phyloP scores from a whole-genome alignment of 2,329 filamentous ascomycete species.

The Scortechinia acanthostroma region DNA sequence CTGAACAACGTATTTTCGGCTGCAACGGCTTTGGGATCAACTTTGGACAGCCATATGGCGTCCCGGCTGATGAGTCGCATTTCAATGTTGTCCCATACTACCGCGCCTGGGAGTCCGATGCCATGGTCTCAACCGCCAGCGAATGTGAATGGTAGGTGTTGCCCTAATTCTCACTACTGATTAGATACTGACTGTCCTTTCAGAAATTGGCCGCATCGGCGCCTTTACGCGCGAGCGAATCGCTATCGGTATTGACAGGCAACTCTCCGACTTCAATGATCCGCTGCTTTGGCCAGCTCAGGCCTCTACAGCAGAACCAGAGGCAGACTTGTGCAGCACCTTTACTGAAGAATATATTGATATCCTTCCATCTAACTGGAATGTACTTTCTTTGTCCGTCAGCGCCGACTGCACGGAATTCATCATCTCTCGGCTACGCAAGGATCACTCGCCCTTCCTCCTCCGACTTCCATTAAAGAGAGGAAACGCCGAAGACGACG shows the following conservation, averaged over 20 bases:
- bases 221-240: background rate
- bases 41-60: background rate
- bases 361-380: conserved; percentile 49
- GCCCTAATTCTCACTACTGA: too few relatives aligned
- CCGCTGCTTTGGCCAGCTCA: background rate
- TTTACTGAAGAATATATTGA: conserved; percentile 48
- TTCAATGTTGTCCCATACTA: background rate
- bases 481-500: conserved; percentile 53
- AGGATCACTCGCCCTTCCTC: conserved; percentile 50
- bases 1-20: background rate
- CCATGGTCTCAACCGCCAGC: background rate
- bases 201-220: conserved; percentile 1
- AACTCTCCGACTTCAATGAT: background rate
- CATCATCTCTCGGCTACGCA: conserved; percentile 43
- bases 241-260: background rate
- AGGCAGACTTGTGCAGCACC: conserved; percentile 10
- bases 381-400: conserved; percentile 47
- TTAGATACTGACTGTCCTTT: background rate
- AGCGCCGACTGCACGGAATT: conserved; percentile 48
- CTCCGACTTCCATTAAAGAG: conserved; percentile 59
- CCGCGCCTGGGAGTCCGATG: background rate
- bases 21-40: background rate
- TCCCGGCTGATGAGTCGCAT: background rate
- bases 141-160: background rate
- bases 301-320: background rate